These are phyloP conservation scores for Neoboletus magnificus DNA, from an alignment of 768 basidiomycete genomes.

Conservation along the genomic window DNA sequence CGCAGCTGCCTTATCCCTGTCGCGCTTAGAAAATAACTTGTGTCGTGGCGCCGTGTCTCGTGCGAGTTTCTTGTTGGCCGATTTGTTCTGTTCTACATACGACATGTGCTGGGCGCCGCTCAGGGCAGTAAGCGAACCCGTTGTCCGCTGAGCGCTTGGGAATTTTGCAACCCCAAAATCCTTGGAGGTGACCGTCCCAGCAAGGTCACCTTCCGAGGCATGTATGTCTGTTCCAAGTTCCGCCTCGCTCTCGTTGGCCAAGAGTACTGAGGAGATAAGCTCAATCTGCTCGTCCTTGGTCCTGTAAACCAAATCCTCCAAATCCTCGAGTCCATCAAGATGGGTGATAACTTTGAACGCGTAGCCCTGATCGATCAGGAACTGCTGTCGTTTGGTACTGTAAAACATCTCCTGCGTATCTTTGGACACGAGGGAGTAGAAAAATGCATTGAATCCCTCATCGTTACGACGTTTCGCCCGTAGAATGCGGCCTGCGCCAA, in stretches of 20 bases:
- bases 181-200: constrained; percentile 82
- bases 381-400: constrained; percentile 97
- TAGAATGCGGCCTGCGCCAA: constrained; percentile 76
- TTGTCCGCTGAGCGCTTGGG: constrained; percentile 70
- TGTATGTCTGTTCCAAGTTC: constrained; percentile 83
- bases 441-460: constrained; percentile 99
- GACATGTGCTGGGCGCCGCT: constrained; percentile 92
- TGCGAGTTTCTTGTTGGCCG: constrained; percentile 78
- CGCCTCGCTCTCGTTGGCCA: constrained; percentile 87
- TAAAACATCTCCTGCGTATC: constrained; percentile 99
- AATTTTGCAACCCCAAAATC: constrained; percentile 72
- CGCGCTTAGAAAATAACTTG: constrained; percentile 80
- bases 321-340: constrained; percentile 83
- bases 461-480: constrained; percentile 97
- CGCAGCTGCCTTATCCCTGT: constrained; percentile 64
- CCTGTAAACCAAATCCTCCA: constrained; percentile 88
- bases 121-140: constrained; percentile 77
- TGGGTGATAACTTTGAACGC: constrained; percentile 99
- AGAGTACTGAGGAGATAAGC: constrained; percentile 86
- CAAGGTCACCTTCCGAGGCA: constrained; percentile 79
- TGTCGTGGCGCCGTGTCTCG: constrained; percentile 53
- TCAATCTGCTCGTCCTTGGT: constrained; percentile 94
- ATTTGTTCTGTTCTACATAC: constrained; percentile 89
- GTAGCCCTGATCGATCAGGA: constrained; percentile 98
- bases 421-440: constrained; percentile 98